Evolutionary conservation across 352 stramenopile species (phyloP).

Genomic region (Globisporangium spiculum): DNA sequence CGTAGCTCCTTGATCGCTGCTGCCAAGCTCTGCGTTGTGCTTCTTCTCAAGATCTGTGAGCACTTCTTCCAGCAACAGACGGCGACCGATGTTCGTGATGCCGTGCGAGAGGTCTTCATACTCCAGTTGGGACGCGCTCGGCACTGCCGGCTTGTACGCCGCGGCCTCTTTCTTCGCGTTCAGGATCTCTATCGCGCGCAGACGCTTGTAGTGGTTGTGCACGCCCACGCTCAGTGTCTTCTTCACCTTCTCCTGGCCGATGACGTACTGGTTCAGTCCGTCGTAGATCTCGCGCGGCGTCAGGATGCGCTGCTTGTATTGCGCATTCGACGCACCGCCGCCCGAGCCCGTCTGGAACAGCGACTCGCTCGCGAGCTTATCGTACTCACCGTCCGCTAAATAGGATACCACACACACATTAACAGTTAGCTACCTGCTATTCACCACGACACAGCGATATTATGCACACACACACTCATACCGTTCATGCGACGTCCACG

Average conservation of each 20-base stretch:
- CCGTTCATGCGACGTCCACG: conserved; percentile 52
- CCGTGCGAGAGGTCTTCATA: conserved; percentile 32
- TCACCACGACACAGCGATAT: background rate
- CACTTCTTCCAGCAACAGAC: conserved; percentile 62
- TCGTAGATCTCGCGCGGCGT: conserved; percentile 94
- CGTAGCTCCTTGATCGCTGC: background rate
- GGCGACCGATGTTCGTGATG: conserved; percentile 42
- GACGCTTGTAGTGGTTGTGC: conserved; percentile 98
- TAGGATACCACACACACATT: background rate
- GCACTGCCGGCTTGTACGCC: conserved; percentile 23
- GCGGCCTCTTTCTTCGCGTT: conserved; percentile 41
- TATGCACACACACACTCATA: conserved; percentile 2
- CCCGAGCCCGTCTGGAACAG: conserved; percentile 20
- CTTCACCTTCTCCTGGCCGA: conserved; percentile 97
- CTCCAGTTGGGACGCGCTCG: conserved; percentile 31
- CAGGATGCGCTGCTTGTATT: conserved; percentile 46
- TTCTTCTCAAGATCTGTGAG: conserved; percentile 45
- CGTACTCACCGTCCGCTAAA: conserved; percentile 62
- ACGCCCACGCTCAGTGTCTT: conserved; percentile 94
- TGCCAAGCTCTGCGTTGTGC: conserved; percentile 15
- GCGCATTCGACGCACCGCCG: conserved; percentile 13
- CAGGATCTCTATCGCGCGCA: conserved; percentile 70
- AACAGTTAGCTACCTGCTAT: background rate
- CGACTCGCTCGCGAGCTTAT: conserved; percentile 70
- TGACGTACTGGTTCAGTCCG: conserved; percentile 96